Percentiles rank a stretch among this genome's conserved stretches.
Evolutionary conservation across 306 rosid species (phyloP).

Genomic region (Cicer judaicum): DNA sequence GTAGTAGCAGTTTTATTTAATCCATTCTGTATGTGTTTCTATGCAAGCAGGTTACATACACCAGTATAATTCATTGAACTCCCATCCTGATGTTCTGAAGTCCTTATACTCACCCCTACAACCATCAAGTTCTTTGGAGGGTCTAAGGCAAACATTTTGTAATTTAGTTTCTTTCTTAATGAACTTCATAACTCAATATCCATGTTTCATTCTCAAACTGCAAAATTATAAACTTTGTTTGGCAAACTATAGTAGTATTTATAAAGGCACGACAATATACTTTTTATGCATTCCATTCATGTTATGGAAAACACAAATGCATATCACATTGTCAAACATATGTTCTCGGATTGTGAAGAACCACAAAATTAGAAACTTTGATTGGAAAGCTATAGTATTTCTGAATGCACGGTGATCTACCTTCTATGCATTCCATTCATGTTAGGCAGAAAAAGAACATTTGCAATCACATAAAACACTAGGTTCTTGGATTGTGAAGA

Average conservation of each 20-base stretch:
- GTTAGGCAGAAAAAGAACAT: slow-evolving; percentile 3
- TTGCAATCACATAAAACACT: slow-evolving; percentile 32
- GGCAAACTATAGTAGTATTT: slow-evolving; percentile 37
- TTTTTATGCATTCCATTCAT: slow-evolving; percentile 18
- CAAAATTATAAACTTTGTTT: not conserved
- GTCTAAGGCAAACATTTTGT: slow-evolving; percentile 73
- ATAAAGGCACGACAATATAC: slow-evolving; percentile 11
- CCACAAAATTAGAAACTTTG: slow-evolving; percentile 4
- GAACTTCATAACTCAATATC: slow-evolving; percentile 30
- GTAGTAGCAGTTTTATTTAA: slow-evolving; percentile 24
- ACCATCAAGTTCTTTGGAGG: slow-evolving; percentile 95
- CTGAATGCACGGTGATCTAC: slow-evolving; percentile 14
- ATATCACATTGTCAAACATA: slow-evolving; percentile 30
- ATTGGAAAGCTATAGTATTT: slow-evolving; percentile 36
- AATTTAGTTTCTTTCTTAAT: slow-evolving; percentile 42
- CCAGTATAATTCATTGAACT: slow-evolving; percentile 92
- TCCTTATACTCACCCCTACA: slow-evolving; percentile 97
- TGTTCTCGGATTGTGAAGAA: slow-evolving; percentile 18
- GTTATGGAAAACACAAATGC: slow-evolving; percentile 12
- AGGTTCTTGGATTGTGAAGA: slow-evolving; percentile 20
- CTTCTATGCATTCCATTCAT: slow-evolving; percentile 26
- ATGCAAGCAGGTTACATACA: slow-evolving; percentile 75
- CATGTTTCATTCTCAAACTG: slow-evolving; percentile 27
- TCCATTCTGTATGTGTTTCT: slow-evolving; percentile 37
- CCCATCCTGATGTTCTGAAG: slow-evolving; percentile 95